Base-by-base conservation (phyloP, 768 basidiomycete species). In the Mycena crocata region DNA sequence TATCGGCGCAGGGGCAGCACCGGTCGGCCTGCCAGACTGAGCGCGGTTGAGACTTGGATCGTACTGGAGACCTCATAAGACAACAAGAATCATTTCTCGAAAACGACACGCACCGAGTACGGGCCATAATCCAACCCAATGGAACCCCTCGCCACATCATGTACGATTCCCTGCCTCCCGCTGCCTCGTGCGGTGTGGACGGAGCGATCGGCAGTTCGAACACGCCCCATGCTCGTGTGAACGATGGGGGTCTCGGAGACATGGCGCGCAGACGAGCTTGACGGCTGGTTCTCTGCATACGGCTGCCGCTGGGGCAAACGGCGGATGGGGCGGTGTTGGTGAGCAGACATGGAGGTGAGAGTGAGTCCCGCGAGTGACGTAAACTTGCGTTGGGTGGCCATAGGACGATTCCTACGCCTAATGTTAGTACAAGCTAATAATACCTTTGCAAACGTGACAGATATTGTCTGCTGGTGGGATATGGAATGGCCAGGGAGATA, bases 11-110 rank as follows among this genome's bases (percentile, higher is more conserved):
- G n/a, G n/a, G n/a, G n/a, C n/a, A n/a, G n/a, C n/a, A n/a, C n/a
- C n/a, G n/a, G n/a, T n/a, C n/a, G n/a, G n/a, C 23, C 75, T 77
- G 75, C 78, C 69, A 69, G 90, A 87, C 66, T 89, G 87, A 72
- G 74, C 54, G 52, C 59, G 69, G 54, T 42, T 58, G 54, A 54
- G 52, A 64, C 57, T 64, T 49, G 64, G 62, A 39, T 71, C 60
- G 48, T 55, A 68, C 56, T 39, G 57, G 44, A n/a, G n/a, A n/a
- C n/a, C n/a, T n/a, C n/a, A n/a, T n/a, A n/a, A 9, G 35, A 15
- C 8, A 37, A 15, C 35, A 37, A n/a, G n/a, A 37, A 37, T 37
- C 35, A 37, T 8, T 37, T 37, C 9, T 37, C 35, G 35, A 37
- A 8, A 37, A 37, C 31, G 24, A 37, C 9, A 46, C 64, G 50